Conservation (phyloP, 2,329 filamentous ascomycete species). For the Stagonosporopsis chrysanthemi region DNA sequence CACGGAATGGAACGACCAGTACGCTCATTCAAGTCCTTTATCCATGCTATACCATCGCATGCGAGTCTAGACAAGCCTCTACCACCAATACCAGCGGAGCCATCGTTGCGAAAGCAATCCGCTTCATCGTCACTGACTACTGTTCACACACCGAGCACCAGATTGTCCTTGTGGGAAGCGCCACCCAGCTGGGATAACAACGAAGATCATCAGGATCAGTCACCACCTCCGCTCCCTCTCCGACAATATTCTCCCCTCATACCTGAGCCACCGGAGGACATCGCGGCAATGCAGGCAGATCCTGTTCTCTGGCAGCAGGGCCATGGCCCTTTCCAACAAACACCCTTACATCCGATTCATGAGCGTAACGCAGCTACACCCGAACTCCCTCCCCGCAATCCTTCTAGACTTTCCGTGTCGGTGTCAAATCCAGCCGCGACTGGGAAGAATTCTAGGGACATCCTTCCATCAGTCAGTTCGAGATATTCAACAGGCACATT, state of each 20-base stretch:
- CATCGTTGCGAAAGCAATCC: slow-evolving; percentile 14
- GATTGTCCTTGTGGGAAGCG: slow-evolving; percentile 34
- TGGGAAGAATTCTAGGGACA: background rate
- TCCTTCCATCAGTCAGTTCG: background rate
- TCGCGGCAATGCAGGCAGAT: slow-evolving; percentile 23
- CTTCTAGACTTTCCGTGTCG: slow-evolving; percentile 31
- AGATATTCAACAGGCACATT: background rate
- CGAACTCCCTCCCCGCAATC: slow-evolving; percentile 29
- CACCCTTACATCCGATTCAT: slow-evolving; percentile 30
- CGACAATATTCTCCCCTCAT: slow-evolving; percentile 36
- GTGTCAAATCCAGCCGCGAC: background rate
- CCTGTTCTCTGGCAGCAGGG: slow-evolving; percentile 18
- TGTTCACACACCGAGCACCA: slow-evolving; percentile 5
- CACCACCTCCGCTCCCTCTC: background rate
- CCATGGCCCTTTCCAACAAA: slow-evolving; percentile 14
- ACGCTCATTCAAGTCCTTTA: slow-evolving; percentile 43
- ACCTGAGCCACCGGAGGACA: slow-evolving; percentile 40
- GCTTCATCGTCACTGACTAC: slow-evolving; percentile 10
- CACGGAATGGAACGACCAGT: slow-evolving; percentile 46
- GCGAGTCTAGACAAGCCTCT: slow-evolving; percentile 32
- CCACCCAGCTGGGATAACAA: slow-evolving; percentile 37
- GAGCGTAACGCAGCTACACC: slow-evolving; percentile 18
- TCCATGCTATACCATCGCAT: slow-evolving; percentile 32
- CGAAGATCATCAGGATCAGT: slow-evolving; percentile 1
- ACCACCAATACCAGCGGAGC: slow-evolving; percentile 27